A percentile compares a stretch with the other conserved stretches of the same genome.
Conservation (phyloP, 2,329 filamentous ascomycete species). For the Colletotrichum sp. region DNA sequence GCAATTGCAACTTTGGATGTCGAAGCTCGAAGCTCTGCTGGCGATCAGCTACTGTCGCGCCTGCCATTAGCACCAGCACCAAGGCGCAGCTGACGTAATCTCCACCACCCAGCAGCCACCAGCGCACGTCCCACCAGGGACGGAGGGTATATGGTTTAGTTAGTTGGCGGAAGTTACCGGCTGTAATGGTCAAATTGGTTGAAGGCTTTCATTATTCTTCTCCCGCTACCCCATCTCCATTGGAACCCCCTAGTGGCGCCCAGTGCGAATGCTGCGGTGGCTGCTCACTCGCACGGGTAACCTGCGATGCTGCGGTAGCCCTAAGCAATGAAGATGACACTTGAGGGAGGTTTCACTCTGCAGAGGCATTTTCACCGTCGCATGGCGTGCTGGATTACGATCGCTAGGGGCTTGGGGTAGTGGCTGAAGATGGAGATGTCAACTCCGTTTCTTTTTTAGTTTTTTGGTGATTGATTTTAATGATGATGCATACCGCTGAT, state of each 20-base stretch:
- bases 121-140: not conserved
- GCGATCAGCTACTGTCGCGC: not conserved
- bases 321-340: conserved; percentile 73
- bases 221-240: conserved; percentile 58
- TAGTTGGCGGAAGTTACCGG: conserved; percentile 29
- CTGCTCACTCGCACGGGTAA: conserved; percentile 69
- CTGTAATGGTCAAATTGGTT: conserved; percentile 68
- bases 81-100: not conserved
- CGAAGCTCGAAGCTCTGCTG: not conserved
- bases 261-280: conserved; percentile 73
- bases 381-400: conserved; percentile 74
- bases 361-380: conserved; percentile 74
- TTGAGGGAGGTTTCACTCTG: conserved; percentile 77
- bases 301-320: conserved; percentile 67
- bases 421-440: conserved; percentile 60
- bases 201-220: conserved; percentile 62
- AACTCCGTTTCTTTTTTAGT: conserved; percentile 47
- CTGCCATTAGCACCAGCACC: not conserved
- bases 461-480: conserved; percentile 22
- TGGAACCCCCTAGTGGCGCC: conserved; percentile 63
- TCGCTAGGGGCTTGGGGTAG: conserved; percentile 64
- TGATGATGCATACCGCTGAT: no score
- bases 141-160: not conserved
- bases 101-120: rapidly evolving
- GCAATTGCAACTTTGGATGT: not conserved